Percentiles rank a stretch among this genome's conserved stretches.
Conservation (phyloP, 257 asterid genomes). For the Anisodus tanguticus region DNA sequence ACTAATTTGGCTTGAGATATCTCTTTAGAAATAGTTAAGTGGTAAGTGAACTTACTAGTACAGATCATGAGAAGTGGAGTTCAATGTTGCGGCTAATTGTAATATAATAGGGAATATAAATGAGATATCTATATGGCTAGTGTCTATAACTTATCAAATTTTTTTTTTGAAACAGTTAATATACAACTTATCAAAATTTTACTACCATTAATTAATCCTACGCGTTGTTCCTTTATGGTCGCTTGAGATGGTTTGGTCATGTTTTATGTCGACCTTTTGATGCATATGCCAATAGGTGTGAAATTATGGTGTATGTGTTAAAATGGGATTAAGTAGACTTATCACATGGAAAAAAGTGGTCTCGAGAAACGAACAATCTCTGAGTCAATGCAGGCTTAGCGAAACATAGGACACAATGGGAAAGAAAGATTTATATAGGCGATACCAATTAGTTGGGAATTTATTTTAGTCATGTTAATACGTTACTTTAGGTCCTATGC, state of each 20-base stretch:
- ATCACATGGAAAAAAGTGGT: background rate
- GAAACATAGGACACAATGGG: background rate
- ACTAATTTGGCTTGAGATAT: background rate
- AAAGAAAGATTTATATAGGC: background rate
- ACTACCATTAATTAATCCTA: background rate
- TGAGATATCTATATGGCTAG: background rate
- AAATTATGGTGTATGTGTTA: background rate
- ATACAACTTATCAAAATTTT: background rate
- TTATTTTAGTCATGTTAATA: background rate
- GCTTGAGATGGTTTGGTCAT: background rate
- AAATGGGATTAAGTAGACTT: background rate
- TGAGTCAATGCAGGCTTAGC: background rate
- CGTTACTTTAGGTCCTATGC: slow-evolving; percentile 9
- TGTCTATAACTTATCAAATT: too few relatives aligned
- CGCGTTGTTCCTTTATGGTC: background rate
- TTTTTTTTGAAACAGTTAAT: too few relatives aligned
- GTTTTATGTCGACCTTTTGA: background rate
- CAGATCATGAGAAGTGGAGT: background rate
- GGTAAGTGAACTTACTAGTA: background rate
- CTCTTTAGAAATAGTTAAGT: background rate
- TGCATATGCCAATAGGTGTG: background rate
- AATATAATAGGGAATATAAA: background rate
- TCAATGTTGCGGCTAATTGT: background rate
- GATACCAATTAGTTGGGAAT: background rate
- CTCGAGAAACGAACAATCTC: background rate